Evolutionary conservation across 2,329 filamentous ascomycete genomes (phyloP).

Genomic region (Onygena corvina): DNA sequence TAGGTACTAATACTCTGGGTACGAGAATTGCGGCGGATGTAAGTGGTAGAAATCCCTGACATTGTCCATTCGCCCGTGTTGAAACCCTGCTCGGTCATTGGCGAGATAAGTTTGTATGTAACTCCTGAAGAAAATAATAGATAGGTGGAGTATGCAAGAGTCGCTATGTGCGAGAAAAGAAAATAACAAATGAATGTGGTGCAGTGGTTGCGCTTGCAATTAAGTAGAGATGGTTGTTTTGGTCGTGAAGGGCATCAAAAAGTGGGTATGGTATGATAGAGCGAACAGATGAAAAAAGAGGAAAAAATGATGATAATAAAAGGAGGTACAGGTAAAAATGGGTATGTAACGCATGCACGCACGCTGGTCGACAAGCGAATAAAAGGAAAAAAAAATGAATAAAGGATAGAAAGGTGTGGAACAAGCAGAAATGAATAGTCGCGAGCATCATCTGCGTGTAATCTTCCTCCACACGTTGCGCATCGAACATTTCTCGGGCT

Average conservation of each 20-base stretch:
- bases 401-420: neutral
- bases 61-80: no score
- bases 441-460: slow-evolving; percentile 21
- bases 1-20: no score
- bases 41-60: no score
- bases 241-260: neutral
- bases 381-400: neutral
- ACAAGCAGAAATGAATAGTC: neutral
- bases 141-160: no score
- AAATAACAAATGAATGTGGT: neutral
- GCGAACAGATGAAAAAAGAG: no score
- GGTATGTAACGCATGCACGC: neutral
- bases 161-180: neutral
- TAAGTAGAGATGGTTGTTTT: slow-evolving; percentile 2
- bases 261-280: neutral
- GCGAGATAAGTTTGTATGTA: neutral
- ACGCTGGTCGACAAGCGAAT: neutral
- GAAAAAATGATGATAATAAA: no score
- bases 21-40: no score
- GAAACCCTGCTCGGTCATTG: no score
- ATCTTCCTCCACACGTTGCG: slow-evolving; percentile 37
- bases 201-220: neutral
- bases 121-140: neutral
- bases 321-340: neutral
- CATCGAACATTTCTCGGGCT: slow-evolving; percentile 30